phyloP scores from a whole-genome alignment of 2,329 filamentous ascomycete species.

The Aspergillus quadrilineatus region DNA sequence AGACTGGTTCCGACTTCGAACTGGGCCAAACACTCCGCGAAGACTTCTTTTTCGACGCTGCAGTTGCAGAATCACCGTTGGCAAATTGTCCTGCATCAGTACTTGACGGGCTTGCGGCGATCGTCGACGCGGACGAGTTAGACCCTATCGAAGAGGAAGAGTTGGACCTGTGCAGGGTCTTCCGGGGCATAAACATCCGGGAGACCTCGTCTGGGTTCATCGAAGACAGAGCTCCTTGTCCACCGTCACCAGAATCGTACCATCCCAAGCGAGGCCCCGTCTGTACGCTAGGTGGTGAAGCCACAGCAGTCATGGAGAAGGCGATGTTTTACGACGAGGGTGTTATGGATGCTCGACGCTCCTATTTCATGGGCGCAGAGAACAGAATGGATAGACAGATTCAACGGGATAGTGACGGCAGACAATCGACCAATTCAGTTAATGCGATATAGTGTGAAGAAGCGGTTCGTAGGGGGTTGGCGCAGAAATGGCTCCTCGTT shows the following conservation, averaged over 20 bases:
- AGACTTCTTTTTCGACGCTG: conserved; percentile 48
- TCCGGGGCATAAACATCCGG: conserved; percentile 87
- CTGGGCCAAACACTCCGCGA: conserved; percentile 61
- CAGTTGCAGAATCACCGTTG: conserved; percentile 39
- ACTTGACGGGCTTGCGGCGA: conserved; percentile 33
- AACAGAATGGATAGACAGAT: not conserved
- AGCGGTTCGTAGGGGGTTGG: conserved; percentile 9
- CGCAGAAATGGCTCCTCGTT: conserved; percentile 9
- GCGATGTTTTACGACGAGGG: conserved; percentile 17
- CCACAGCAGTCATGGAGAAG: conserved; percentile 64
- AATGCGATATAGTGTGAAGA: conserved; percentile 10
- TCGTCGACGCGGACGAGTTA: conserved; percentile 55
- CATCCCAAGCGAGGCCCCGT: conserved; percentile 61
- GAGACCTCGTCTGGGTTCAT: conserved; percentile 82
- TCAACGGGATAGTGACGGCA: not conserved
- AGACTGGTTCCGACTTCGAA: conserved; percentile 64
- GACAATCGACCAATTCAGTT: conserved; percentile 5
- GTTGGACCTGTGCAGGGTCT: conserved; percentile 80
- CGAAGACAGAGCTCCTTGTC: conserved; percentile 62
- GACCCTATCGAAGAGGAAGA: conserved; percentile 81
- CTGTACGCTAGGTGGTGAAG: conserved; percentile 63
- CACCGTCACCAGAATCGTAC: conserved; percentile 56
- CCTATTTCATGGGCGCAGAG: conserved; percentile 20
- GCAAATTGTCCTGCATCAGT: conserved; percentile 39
- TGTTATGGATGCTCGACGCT: conserved; percentile 6